These are phyloP conservation scores for Monilinia vaccinii-corymbosi DNA, from an alignment of 2,329 filamentous ascomycete species.

Conservation along the genomic window DNA sequence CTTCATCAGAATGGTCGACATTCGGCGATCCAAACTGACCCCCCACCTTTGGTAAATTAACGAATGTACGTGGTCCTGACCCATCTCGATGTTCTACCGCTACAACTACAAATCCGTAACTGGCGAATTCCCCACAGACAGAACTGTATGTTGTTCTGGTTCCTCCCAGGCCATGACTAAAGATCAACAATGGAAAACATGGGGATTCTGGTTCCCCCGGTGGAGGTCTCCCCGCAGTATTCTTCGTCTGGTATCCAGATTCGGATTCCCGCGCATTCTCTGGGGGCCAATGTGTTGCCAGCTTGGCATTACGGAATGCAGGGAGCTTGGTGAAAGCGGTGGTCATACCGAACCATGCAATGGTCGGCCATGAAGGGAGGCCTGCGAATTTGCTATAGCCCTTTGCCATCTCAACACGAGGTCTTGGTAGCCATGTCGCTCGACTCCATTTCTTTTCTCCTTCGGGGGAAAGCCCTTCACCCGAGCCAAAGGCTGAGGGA, in stretches of 20 bases:
- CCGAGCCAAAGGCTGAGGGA: constrained; percentile 41
- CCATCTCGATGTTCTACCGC: constrained; percentile 59
- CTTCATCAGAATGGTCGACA: constrained; percentile 29
- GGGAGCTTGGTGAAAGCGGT: constrained; percentile 57
- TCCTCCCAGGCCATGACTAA: constrained; percentile 58
- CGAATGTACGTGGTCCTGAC: constrained; percentile 49
- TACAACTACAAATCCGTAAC: constrained; percentile 56
- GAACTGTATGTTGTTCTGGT: constrained; percentile 53
- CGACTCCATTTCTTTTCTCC: constrained; percentile 39
- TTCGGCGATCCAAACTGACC: constrained; percentile 29
- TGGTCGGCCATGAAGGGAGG: constrained; percentile 38
- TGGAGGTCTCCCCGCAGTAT: constrained; percentile 33
- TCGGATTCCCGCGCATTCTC: constrained; percentile 31
- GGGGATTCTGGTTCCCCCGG: constrained; percentile 34
- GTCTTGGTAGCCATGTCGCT: constrained; percentile 53
- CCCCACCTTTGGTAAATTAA: constrained; percentile 43
- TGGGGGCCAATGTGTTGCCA: constrained; percentile 47
- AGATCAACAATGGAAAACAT: constrained; percentile 52
- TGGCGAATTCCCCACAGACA: constrained; percentile 57
- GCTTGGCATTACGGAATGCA: constrained; percentile 50
- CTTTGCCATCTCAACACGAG: constrained; percentile 44
- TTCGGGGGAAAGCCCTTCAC: constrained; percentile 31
- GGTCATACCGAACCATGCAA: constrained; percentile 37
- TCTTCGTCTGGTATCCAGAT: constrained; percentile 33
- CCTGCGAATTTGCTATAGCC: constrained; percentile 55